Conservation (phyloP, 2,329 filamentous ascomycete species). For the Corynespora cassiicola region DNA sequence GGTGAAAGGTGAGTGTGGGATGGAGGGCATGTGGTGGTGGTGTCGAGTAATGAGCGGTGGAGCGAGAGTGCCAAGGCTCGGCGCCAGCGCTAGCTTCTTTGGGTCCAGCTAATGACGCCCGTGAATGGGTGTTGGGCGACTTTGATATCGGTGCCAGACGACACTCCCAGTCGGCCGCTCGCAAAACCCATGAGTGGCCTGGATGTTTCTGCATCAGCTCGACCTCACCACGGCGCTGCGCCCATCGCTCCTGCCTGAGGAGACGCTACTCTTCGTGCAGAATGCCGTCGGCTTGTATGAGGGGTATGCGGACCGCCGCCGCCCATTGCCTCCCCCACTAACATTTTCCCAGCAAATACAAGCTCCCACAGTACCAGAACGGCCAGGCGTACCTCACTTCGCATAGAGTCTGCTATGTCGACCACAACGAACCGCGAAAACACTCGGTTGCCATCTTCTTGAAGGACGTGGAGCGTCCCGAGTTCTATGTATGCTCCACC, state of each 20-base stretch:
- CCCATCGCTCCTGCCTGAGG: slow-evolving; percentile 89
- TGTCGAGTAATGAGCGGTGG: slow-evolving; percentile 23
- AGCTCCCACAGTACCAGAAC: slow-evolving; percentile 91
- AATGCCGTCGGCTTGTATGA: slow-evolving; percentile 97
- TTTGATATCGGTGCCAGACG: slow-evolving; percentile 5
- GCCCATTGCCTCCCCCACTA: slow-evolving; percentile 12
- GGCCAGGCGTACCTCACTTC: slow-evolving; percentile 97
- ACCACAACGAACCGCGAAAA: slow-evolving; percentile 82
- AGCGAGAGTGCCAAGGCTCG: slow-evolving; percentile 8
- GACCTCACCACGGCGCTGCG: slow-evolving; percentile 96
- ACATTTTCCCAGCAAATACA: slow-evolving; percentile 75
- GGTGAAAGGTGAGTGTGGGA: slow-evolving; percentile 5
- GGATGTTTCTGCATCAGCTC: slow-evolving; percentile 96
- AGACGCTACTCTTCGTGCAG: slow-evolving; percentile 94
- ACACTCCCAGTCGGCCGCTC: slow-evolving; percentile 19
- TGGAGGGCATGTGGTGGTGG: slow-evolving; percentile 6
- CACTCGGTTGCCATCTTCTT: slow-evolving; percentile 85
- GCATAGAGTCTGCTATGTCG: slow-evolving; percentile 93
- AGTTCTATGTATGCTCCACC: slow-evolving; percentile 70
- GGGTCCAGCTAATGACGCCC: slow-evolving; percentile 26
- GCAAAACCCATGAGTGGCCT: slow-evolving; percentile 50
- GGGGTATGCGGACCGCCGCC: slow-evolving; percentile 72
- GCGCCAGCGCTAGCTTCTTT: slow-evolving; percentile 14
- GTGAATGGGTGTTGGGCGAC: slow-evolving; percentile 17
- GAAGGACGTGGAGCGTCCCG: slow-evolving; percentile 87